Evolutionary conservation across 768 basidiomycete genomes (phyloP).

Genomic region (Tephrocybe rancida): DNA sequence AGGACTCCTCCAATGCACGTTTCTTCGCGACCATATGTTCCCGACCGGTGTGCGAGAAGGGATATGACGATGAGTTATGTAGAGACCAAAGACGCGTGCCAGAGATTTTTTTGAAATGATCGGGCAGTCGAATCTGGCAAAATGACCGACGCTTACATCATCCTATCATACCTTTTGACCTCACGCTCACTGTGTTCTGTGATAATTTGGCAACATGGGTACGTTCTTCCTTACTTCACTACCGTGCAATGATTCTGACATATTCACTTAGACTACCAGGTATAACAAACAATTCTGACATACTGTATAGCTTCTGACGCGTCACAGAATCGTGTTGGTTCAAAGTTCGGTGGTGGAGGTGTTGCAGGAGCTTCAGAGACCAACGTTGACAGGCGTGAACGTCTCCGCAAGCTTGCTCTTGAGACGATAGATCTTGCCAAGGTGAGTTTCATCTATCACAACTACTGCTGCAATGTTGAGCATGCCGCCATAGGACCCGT

Average conservation of each 20-base stretch:
- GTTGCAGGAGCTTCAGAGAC: slow-evolving; percentile 94
- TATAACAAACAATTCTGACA: slow-evolving; percentile 25
- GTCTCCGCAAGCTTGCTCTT: slow-evolving; percentile 90
- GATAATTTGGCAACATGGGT: slow-evolving; percentile 31
- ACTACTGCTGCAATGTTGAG: slow-evolving; percentile 1
- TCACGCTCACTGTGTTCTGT: neutral
- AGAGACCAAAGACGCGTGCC: slow-evolving; percentile 9
- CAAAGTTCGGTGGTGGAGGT: slow-evolving; percentile 95
- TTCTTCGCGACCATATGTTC: slow-evolving; percentile 55
- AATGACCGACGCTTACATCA: slow-evolving; percentile 21
- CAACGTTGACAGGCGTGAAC: slow-evolving; percentile 94
- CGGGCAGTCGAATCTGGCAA: slow-evolving; percentile 14
- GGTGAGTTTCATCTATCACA: slow-evolving; percentile 41
- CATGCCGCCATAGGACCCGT: slow-evolving; percentile 74
- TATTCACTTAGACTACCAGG: slow-evolving; percentile 64
- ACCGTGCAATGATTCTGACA: slow-evolving; percentile 6
- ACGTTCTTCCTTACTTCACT: slow-evolving; percentile 22
- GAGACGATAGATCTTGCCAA: slow-evolving; percentile 99
- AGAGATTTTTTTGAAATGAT: slow-evolving; percentile 25
- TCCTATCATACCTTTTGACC: slow-evolving; percentile 7
- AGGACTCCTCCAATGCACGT: slow-evolving; percentile 58
- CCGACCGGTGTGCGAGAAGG: neutral
- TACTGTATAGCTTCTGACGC: slow-evolving; percentile 14
- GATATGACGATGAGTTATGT: neutral
- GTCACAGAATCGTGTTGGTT: slow-evolving; percentile 89